Conservation (phyloP, 257 asterid species). For the Verbena officinalis region DNA sequence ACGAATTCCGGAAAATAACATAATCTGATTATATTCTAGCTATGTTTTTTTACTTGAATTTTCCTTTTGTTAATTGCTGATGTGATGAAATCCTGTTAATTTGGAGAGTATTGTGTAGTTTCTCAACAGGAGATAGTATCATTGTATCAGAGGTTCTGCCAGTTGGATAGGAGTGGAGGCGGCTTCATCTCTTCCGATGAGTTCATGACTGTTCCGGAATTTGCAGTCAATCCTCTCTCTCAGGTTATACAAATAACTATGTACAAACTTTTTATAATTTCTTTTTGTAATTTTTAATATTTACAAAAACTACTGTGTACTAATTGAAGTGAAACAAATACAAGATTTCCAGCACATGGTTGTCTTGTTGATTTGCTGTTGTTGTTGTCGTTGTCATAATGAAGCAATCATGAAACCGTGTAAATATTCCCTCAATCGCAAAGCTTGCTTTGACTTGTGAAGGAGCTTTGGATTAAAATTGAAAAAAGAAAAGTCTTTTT, state of each 20-base stretch:
- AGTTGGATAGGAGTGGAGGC: constrained; percentile 53
- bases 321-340: background rate
- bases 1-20: too few species aligned
- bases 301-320: background rate
- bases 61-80: background rate
- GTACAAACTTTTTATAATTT: background rate
- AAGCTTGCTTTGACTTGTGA: background rate
- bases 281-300: background rate
- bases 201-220: constrained; percentile 63
- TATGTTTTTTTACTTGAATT: background rate
- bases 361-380: background rate
- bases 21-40: background rate
- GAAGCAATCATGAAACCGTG: too few species aligned
- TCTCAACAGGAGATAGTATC: constrained; percentile 69
- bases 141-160: constrained; percentile 60
- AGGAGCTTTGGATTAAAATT: background rate
- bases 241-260: constrained; percentile 35
- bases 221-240: constrained; percentile 63
- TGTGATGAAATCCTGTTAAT: constrained; percentile 6
- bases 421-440: too few species aligned
- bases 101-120: constrained; percentile 35
- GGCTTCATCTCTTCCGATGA: constrained; percentile 61
- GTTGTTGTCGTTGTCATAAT: background rate
- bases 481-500: too few species aligned
- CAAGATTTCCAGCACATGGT: background rate